Base-by-base conservation (phyloP, 73 alveolate genomes). In the Vitrella brassicaformis region DNA sequence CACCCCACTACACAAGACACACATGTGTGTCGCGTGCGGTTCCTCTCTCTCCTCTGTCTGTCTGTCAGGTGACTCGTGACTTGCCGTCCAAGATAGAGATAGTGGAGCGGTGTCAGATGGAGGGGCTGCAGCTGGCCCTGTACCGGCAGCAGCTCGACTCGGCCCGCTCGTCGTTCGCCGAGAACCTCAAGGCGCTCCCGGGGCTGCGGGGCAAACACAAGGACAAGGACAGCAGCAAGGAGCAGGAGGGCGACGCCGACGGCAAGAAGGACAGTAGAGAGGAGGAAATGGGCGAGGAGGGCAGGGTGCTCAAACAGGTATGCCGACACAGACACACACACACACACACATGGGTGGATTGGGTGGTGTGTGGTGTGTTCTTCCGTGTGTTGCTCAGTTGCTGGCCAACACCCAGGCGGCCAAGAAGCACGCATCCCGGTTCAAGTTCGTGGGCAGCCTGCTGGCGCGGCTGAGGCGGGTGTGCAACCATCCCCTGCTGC, bases 401-500 rank as follows among this genome's bases (percentile, higher is more conserved):
- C n/a, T n/a, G n/a, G n/a, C n/a, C n/a, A n/a, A n/a, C n/a, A n/a
- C n/a, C n/a, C n/a, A n/a, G n/a, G n/a, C n/a, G n/a, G n/a, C n/a
- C n/a, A n/a, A n/a, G n/a, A n/a, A n/a, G n/a, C n/a, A n/a, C n/a
- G n/a, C n/a, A n/a, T n/a, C n/a, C n/a, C n/a, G n/a, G n/a, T n/a
- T n/a, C n/a, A n/a, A n/a, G n/a, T n/a, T n/a, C n/a, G 71, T 70
- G 25, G 27, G 66, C 67, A 65, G 73, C 26, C 31, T 84, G 39
- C 79, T 73, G 72, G 73, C 78, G 85, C 71, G 78, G 66, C 66
- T 82, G 70, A 75, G 56, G 56, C 4, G 56, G 14, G 56, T 39
- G 22, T 39, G 56, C 56, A 39, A 39, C 56, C 56, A 39, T 14
- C 56, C 56, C 14, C 56, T 39, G 56, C 56, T 39, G 56, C 4